Percentiles rank a stretch among this genome's conserved stretches.
These are phyloP conservation scores for Saccharum officinarum DNA, from an alignment of 176 grass and related monocot species.

Conservation along the genomic window DNA sequence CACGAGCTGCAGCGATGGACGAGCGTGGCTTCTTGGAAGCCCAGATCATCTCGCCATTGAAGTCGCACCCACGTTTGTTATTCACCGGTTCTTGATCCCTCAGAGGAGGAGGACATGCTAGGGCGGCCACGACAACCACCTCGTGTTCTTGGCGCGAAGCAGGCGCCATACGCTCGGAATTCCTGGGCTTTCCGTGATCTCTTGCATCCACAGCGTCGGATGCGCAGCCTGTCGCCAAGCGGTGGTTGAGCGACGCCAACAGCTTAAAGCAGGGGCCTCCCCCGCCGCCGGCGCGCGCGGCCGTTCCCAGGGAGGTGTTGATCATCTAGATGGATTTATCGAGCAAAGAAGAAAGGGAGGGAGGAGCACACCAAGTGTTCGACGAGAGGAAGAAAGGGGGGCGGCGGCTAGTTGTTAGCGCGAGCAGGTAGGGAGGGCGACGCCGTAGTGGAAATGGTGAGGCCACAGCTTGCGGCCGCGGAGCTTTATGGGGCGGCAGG, in stretches of 20 bases:
- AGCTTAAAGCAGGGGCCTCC: neutral
- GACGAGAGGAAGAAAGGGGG: neutral
- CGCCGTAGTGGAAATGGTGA: constrained; percentile 3
- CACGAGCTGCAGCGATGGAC: neutral
- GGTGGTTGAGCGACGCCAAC: neutral
- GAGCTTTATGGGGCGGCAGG: neutral
- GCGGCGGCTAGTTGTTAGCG: neutral
- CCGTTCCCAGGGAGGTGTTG: neutral
- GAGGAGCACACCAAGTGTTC: neutral
- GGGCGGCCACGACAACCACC: neutral
- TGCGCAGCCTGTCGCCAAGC: neutral
- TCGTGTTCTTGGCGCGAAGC: neutral
- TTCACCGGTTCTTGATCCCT: neutral
- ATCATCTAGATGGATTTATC: neutral
- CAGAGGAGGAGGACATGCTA: neutral
- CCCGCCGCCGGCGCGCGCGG: neutral
- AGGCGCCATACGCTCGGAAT: neutral
- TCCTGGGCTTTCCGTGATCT: neutral
- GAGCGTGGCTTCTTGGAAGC: neutral
- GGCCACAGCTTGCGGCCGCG: constrained; percentile 1
- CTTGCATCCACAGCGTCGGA: neutral
- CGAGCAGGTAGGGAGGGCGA: neutral
- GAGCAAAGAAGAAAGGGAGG: too few relatives aligned
- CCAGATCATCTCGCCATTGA: neutral
- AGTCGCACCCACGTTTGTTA: neutral